phyloP scores from a whole-genome alignment of 1,284 basidiomycete species.

The Moniliophthora roreri region DNA sequence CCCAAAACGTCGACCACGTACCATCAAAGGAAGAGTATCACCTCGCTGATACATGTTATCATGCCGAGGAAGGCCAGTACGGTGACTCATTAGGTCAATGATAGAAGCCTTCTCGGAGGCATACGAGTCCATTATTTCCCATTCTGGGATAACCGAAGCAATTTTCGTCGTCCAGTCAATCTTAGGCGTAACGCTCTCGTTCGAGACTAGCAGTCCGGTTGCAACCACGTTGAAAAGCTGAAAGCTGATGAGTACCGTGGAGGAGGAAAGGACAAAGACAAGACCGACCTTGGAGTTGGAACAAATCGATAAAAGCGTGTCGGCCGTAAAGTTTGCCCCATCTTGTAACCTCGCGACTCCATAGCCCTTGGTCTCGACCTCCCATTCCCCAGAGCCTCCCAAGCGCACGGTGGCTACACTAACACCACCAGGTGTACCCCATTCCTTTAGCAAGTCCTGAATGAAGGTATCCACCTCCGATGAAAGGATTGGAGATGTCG shows the following conservation, averaged over 20 bases:
- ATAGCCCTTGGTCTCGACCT: conserved; percentile 4
- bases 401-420: not conserved
- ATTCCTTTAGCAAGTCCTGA: not conserved
- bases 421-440: conserved; percentile 2
- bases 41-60: conserved; percentile 22
- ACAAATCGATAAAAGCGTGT: conserved; percentile 8
- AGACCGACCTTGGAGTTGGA: conserved; percentile 13
- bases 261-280: conserved; percentile 17
- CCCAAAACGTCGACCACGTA: not conserved
- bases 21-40: no score
- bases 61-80: conserved; percentile 24
- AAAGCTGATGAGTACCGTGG: conserved; percentile 30
- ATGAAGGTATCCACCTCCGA: conserved; percentile 1
- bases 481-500: not conserved
- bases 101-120: conserved; percentile 20
- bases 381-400: not conserved
- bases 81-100: conserved; percentile 23
- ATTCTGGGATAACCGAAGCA: conserved; percentile 20
- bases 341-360: conserved; percentile 1
- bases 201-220: conserved; percentile 23
- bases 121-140: conserved; percentile 21
- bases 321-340: not conserved
- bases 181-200: conserved; percentile 17
- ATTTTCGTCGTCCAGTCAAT: conserved; percentile 23
- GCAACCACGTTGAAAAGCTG: conserved; percentile 25